Conservation (phyloP, 1,284 basidiomycete genomes). For the Ganoderma sinense region DNA sequence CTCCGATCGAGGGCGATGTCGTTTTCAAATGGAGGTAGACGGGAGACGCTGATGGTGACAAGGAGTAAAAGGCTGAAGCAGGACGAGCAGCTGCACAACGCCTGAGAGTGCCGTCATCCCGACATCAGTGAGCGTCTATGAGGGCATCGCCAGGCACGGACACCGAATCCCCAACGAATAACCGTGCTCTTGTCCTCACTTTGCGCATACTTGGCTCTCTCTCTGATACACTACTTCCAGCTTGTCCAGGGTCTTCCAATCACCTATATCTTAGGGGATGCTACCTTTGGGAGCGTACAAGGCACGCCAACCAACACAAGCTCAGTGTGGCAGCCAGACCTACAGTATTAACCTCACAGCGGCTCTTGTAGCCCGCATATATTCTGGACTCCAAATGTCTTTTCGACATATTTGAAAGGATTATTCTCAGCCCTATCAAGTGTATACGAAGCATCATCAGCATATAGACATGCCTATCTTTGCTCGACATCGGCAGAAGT, state of each 20-base stretch:
- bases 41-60: background rate
- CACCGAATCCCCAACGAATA: background rate
- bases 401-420: background rate
- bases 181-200: background rate
- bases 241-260: background rate
- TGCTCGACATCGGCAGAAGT: conserved; percentile 17
- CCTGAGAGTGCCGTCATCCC: background rate
- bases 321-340: background rate
- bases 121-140: background rate
- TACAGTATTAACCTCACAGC: no score
- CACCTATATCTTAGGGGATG: background rate
- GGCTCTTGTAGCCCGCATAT: no score
- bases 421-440: conserved; percentile 1
- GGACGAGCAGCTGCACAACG: background rate
- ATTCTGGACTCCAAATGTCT: background rate
- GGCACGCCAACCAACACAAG: background rate
- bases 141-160: background rate
- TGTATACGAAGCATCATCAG: conserved; percentile 4
- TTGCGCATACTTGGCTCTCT: background rate
- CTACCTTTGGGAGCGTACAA: background rate
- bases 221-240: background rate
- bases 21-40: background rate
- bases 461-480: conserved; percentile 11
- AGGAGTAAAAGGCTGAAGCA: background rate
- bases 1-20: background rate